Evolutionary conservation across 257 asterid genomes (phyloP).

Genomic region (Solanum pimpinellifolium): DNA sequence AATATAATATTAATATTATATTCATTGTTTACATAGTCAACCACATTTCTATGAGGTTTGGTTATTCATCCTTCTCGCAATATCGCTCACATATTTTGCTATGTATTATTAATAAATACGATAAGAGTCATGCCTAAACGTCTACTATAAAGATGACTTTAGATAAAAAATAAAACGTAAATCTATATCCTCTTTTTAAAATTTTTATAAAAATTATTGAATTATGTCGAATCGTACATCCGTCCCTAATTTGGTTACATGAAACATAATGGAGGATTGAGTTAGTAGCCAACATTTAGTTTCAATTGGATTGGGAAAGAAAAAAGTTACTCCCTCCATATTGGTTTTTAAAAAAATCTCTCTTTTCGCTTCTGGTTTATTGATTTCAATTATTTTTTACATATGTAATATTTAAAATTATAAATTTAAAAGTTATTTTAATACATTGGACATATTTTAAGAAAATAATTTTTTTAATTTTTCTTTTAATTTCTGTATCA

Average conservation of each 20-base stretch:
- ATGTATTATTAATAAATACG: background rate
- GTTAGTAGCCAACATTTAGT: background rate
- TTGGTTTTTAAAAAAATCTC: too few relatives aligned
- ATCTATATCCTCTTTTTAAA: too few relatives aligned
- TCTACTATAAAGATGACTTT: too few relatives aligned
- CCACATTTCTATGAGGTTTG: background rate
- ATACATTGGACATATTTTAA: too few relatives aligned
- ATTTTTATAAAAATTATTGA: background rate
- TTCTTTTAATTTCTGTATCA: accelerated
- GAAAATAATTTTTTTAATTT: background rate
- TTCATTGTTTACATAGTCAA: background rate
- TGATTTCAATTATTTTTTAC: too few relatives aligned
- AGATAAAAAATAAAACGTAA: too few relatives aligned
- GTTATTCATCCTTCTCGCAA: background rate
- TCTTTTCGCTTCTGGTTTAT: too few relatives aligned
- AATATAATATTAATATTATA: too few relatives aligned
- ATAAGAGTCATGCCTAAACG: background rate
- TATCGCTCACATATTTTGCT: background rate
- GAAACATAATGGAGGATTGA: background rate
- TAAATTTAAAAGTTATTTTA: too few relatives aligned
- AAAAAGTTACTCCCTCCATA: background rate
- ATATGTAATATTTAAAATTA: too few relatives aligned
- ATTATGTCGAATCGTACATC: background rate
- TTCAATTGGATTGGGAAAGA: background rate
- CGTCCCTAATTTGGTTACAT: background rate